A percentile compares a stretch with the other conserved stretches of the same genome.
These are phyloP conservation scores for Jackrogersella multiformis DNA, from an alignment of 495 filamentous ascomycete species.

Conservation along the genomic window DNA sequence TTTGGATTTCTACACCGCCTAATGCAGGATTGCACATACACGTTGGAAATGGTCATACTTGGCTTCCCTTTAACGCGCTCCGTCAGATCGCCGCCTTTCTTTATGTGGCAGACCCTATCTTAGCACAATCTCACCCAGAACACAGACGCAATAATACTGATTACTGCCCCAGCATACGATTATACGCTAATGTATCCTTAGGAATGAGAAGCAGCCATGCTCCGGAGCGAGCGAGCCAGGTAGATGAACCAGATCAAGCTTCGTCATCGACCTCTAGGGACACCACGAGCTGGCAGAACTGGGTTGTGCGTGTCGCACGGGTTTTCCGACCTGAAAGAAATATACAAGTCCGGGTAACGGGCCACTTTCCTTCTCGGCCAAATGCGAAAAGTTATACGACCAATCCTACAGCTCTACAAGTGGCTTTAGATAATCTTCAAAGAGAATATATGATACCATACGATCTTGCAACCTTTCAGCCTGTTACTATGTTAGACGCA, in stretches of 20 bases:
- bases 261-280: neutral
- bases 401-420: neutral
- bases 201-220: neutral
- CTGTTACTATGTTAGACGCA: neutral
- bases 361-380: conserved; percentile 8
- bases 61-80: neutral
- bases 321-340: neutral
- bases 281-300: too few relatives aligned
- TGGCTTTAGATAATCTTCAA: neutral
- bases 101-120: conserved; percentile 24
- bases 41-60: conserved; percentile 27
- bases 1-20: neutral
- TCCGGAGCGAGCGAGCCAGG: neutral
- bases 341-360: neutral
- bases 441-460: neutral
- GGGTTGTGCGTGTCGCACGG: neutral
- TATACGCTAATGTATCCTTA: conserved; percentile 18
- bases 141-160: conserved; percentile 4
- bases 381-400: neutral
- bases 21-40: conserved; percentile 34
- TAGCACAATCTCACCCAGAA: conserved; percentile 31
- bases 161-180: conserved; percentile 7
- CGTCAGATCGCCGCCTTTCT: conserved; percentile 28
- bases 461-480: neutral
- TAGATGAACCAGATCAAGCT: neutral